These are phyloP conservation scores for Gamarada debralockiae DNA, from an alignment of 495 filamentous ascomycete species.

Conservation along the genomic window DNA sequence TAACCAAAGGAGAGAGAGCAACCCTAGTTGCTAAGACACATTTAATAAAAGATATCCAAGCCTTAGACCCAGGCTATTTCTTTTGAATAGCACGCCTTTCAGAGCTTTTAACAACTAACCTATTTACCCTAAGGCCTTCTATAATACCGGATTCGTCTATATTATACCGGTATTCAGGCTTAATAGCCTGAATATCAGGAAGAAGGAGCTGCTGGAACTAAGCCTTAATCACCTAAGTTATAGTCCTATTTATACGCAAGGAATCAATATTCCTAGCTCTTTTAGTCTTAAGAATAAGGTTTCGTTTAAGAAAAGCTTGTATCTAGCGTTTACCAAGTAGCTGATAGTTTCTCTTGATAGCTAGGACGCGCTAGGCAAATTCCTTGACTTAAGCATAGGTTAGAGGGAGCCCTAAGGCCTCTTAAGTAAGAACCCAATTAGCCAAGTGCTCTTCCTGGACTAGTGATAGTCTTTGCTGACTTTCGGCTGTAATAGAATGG, in stretches of 20 bases:
- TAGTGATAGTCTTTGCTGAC: not conserved
- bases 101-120: no score
- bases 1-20: not conserved
- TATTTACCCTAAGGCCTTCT: no score
- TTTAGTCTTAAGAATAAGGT: slow-evolving; percentile 6
- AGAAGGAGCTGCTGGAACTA: slow-evolving; percentile 4
- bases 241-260: slow-evolving; percentile 3
- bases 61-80: not conserved
- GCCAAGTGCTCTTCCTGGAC: not conserved
- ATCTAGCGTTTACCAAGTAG: slow-evolving; percentile 3
- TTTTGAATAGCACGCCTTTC: not conserved
- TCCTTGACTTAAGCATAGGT: slow-evolving; percentile 1
- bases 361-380: not conserved
- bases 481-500: no score
- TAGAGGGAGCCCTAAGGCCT: not conserved
- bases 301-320: not conserved
- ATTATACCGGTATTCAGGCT: slow-evolving; percentile 8
- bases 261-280: slow-evolving; percentile 1
- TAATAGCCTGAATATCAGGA: not conserved
- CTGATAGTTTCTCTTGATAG: not conserved
- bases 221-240: not conserved
- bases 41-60: slow-evolving; percentile 6
- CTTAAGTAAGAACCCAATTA: slow-evolving; percentile 5
- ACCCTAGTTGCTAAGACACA: not conserved
- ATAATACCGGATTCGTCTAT: slow-evolving; percentile 8